A percentile compares a stretch with the other conserved stretches of the same genome.
These are phyloP conservation scores for Ceratocystis eucalypticola DNA, from an alignment of 2,329 filamentous ascomycete genomes.

Conservation along the genomic window DNA sequence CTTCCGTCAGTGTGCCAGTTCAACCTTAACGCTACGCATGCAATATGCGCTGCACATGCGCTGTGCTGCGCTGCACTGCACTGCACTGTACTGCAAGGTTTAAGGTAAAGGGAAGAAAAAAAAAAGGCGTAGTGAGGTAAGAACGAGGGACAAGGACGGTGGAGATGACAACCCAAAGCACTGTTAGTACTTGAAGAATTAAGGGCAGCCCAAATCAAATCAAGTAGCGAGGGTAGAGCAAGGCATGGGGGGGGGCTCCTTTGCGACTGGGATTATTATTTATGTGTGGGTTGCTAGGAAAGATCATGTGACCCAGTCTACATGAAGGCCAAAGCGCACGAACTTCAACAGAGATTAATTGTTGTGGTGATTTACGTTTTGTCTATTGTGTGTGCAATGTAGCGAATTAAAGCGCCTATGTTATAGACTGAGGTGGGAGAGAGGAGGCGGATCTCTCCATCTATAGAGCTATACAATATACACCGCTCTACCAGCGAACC, in stretches of 20 bases:
- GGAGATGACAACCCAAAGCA: neutral
- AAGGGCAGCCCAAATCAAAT: neutral
- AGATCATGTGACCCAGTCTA: neutral
- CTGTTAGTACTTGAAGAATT: neutral
- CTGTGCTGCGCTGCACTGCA: neutral
- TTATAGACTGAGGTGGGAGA: neutral
- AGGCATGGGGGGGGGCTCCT: neutral
- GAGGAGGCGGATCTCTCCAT: neutral
- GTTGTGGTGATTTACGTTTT: neutral
- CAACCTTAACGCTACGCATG: neutral
- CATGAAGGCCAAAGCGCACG: neutral
- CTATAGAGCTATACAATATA: neutral
- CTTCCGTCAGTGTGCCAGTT: neutral
- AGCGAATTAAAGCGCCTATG: neutral
- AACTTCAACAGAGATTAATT: neutral
- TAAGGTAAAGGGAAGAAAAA: neutral
- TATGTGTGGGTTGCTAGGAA: neutral
- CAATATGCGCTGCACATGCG: neutral
- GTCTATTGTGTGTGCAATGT: neutral
- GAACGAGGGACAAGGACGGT: neutral
- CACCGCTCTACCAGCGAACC: neutral
- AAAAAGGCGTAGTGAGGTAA: neutral
- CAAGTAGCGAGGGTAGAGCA: neutral
- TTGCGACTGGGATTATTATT: neutral
- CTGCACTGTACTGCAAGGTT: neutral